Conservation (phyloP, 495 filamentous ascomycete species). For the Penicillium paxilli region DNA sequence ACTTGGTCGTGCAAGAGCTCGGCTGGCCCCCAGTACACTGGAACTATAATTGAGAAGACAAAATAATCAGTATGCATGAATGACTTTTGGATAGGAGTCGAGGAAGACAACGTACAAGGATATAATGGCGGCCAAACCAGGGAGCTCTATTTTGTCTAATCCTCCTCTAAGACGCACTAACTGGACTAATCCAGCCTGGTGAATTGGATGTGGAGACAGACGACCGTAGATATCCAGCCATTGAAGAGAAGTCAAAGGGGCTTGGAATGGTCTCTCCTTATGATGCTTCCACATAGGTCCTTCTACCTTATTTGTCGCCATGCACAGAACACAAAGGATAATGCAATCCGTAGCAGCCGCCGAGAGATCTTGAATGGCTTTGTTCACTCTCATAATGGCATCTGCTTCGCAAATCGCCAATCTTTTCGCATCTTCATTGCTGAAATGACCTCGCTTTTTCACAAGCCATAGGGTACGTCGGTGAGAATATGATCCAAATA, state of each 20-base stretch:
- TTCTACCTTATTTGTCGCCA: constrained; percentile 7
- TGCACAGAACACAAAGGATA: constrained; percentile 5
- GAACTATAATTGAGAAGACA: not conserved
- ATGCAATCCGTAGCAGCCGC: not conserved
- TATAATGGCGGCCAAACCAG: not conserved
- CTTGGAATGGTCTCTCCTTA: not conserved
- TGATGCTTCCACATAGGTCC: constrained; percentile 1
- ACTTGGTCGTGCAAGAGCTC: not conserved
- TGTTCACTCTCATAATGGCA: not conserved
- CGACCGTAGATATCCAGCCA: constrained; percentile 8
- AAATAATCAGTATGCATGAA: not conserved
- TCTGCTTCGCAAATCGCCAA: constrained; percentile 3
- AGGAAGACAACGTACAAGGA: not conserved
- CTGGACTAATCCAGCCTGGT: constrained; percentile 1
- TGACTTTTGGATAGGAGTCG: not conserved
- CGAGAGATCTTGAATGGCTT: not conserved
- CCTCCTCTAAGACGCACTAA: constrained; percentile 1
- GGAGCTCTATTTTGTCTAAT: not conserved
- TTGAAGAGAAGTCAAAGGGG: constrained; percentile 3
- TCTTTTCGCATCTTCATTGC: constrained; percentile 1
- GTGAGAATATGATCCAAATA: constrained; percentile 7
- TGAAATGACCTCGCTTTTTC: constrained; percentile 4
- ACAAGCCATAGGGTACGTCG: constrained; percentile 5
- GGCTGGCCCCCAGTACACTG: not conserved
- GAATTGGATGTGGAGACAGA: constrained; percentile 5